Conservation (phyloP, 2,329 filamentous ascomycete genomes). For the Pestalotiopsis sp. region DNA sequence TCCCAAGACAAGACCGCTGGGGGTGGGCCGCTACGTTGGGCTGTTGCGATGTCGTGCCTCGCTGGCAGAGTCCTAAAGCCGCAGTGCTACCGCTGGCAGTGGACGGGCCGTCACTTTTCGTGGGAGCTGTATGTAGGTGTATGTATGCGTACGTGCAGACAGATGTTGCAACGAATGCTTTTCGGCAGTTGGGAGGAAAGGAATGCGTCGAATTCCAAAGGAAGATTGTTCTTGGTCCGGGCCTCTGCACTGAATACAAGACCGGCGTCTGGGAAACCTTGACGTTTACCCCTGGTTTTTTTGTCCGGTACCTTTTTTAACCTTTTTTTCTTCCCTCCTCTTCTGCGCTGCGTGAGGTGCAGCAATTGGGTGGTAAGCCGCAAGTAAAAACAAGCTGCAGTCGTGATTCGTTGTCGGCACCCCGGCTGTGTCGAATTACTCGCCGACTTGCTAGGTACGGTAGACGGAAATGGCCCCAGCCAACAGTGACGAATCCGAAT, state of each 20-base stretch:
- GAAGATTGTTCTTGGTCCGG: not conserved
- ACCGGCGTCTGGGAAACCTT: not conserved
- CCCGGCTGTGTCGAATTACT: not conserved
- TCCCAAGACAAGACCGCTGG: not conserved
- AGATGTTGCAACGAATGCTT: not conserved
- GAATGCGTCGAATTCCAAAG: slow-evolving; percentile 6
- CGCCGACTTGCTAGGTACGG: not conserved
- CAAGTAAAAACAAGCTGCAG: not conserved
- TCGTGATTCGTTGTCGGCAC: not conserved
- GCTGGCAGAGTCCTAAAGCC: not conserved
- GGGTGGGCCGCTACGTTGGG: not conserved
- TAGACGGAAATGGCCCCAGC: not conserved
- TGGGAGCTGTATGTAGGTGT: no score
- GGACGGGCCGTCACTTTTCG: not conserved
- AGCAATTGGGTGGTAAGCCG: not conserved
- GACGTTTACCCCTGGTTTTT: slow-evolving; percentile 10
- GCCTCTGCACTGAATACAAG: not conserved
- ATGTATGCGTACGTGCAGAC: not conserved
- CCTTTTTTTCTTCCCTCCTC: not conserved
- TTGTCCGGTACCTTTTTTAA: not conserved
- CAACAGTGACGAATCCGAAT: not conserved
- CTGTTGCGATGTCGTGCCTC: not conserved
- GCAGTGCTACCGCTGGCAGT: not conserved
- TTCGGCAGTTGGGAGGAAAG: not conserved
- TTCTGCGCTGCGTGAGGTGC: not conserved